phyloP scores from a whole-genome alignment of 2,329 filamentous ascomycete genomes.

The Colletotrichum sp. region DNA sequence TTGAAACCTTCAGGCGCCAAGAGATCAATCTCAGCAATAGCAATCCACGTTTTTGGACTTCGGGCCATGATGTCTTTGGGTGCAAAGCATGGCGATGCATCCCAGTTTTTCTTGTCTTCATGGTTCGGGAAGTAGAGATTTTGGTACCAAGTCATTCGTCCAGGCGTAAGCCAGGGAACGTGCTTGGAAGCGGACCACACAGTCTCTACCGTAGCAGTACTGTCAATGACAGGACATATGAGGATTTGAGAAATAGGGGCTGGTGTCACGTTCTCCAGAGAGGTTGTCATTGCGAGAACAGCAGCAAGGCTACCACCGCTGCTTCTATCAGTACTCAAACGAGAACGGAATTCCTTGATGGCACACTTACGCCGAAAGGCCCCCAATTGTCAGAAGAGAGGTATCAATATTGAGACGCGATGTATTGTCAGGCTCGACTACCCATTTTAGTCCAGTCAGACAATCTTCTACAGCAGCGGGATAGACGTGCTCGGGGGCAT shows the following conservation, averaged over 20 bases:
- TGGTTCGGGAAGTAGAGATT: conserved; percentile 32
- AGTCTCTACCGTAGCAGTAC: conserved; percentile 29
- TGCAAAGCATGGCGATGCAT: conserved; percentile 35
- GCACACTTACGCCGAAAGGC: conserved; percentile 28
- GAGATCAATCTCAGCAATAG: conserved; percentile 34
- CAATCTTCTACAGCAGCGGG: conserved; percentile 37
- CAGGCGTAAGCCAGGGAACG: conserved; percentile 35
- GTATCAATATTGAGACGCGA: conserved; percentile 28
- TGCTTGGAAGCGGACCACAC: conserved; percentile 19
- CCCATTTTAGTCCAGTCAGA: conserved; percentile 34
- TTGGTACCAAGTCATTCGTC: conserved; percentile 40
- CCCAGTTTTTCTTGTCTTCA: conserved; percentile 27
- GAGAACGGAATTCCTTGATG: not conserved
- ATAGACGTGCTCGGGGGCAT: conserved; percentile 38
- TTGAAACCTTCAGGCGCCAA: conserved; percentile 33
- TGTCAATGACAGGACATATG: conserved; percentile 38
- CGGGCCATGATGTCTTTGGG: conserved; percentile 25
- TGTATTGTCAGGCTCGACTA: conserved; percentile 17
- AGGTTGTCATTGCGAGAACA: conserved; percentile 21
- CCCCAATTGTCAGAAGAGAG: conserved; percentile 30
- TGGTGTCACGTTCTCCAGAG: not conserved
- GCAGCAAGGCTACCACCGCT: conserved; percentile 24
- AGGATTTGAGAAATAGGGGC: conserved; percentile 18
- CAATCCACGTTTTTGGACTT: conserved; percentile 34
- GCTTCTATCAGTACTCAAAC: not conserved